A percentile compares a stretch with the other conserved stretches of the same genome.
Conservation (phyloP, 768 basidiomycete species). For the Hypholoma sublateritium region DNA sequence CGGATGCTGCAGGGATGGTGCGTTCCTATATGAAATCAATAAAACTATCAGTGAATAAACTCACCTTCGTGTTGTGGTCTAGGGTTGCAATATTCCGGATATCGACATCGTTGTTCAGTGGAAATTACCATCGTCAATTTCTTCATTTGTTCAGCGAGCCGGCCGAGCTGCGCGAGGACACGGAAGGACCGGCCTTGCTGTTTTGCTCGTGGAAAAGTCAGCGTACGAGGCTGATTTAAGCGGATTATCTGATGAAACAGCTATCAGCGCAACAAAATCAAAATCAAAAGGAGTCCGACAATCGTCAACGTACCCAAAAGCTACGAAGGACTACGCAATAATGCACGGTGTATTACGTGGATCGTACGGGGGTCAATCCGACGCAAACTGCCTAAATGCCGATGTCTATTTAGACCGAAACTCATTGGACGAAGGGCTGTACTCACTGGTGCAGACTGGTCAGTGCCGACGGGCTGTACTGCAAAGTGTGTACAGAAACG, state of each 20-base stretch:
- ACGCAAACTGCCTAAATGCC: background rate
- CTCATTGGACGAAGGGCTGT: conserved; percentile 27
- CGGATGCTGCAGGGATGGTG: conserved; percentile 38
- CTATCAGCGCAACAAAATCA: background rate
- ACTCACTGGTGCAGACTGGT: conserved; percentile 25
- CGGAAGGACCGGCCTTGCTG: conserved; percentile 19
- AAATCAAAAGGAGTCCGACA: conserved; percentile 3
- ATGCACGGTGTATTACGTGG: conserved; percentile 11
- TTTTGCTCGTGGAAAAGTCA: conserved; percentile 25
- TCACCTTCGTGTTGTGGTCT: background rate
- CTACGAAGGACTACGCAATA: conserved; percentile 10
- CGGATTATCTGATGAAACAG: background rate
- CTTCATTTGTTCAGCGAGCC: conserved; percentile 30
- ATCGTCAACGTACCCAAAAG: conserved; percentile 11
- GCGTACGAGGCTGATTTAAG: conserved; percentile 20
- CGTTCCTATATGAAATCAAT: background rate
- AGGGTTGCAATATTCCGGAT: conserved; percentile 34
- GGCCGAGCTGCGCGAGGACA: conserved; percentile 28
- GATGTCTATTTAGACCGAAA: conserved; percentile 13
- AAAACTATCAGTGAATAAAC: too few species aligned
- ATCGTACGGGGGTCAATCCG: conserved; percentile 7
- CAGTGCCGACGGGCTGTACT: conserved; percentile 24
- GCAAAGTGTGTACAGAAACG: conserved; percentile 17
- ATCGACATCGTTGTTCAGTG: conserved; percentile 38
- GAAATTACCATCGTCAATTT: conserved; percentile 29